phyloP scores from a whole-genome alignment of 306 rosid species.

The Cicer bijugum region DNA sequence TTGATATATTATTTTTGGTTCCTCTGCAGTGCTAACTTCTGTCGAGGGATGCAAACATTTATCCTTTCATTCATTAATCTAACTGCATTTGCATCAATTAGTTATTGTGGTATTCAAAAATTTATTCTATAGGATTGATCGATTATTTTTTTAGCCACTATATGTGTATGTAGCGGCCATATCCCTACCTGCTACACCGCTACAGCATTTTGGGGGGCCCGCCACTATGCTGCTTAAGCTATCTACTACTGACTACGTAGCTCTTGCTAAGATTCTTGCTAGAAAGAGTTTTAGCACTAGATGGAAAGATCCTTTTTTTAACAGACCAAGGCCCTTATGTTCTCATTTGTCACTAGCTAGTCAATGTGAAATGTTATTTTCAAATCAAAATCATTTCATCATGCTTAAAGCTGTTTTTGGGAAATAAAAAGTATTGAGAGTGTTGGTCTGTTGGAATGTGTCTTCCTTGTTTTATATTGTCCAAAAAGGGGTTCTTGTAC shows the following conservation, averaged over 20 bases:
- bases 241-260: too few species aligned
- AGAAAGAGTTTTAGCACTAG: too few species aligned
- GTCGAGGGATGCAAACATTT: neutral
- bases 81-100: neutral
- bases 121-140: too few species aligned
- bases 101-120: too few species aligned
- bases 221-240: too few species aligned
- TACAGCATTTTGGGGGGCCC: too few species aligned
- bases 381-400: neutral
- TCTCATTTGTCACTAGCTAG: neutral
- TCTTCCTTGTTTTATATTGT: neutral
- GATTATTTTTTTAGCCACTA: too few species aligned
- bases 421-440: neutral
- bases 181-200: too few species aligned
- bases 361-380: neutral
- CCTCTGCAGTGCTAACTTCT: conserved; percentile 7
- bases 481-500: neutral
- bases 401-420: neutral
- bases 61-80: neutral
- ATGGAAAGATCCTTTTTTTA: too few species aligned
- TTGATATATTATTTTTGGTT: neutral
- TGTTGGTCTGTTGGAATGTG: conserved; percentile 4
- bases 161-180: too few species aligned
- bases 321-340: too few species aligned
- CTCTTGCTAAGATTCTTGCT: too few species aligned